Evolutionary conservation across 768 basidiomycete genomes (phyloP).

Genomic region (Dictyophora rubrovolvata): DNA sequence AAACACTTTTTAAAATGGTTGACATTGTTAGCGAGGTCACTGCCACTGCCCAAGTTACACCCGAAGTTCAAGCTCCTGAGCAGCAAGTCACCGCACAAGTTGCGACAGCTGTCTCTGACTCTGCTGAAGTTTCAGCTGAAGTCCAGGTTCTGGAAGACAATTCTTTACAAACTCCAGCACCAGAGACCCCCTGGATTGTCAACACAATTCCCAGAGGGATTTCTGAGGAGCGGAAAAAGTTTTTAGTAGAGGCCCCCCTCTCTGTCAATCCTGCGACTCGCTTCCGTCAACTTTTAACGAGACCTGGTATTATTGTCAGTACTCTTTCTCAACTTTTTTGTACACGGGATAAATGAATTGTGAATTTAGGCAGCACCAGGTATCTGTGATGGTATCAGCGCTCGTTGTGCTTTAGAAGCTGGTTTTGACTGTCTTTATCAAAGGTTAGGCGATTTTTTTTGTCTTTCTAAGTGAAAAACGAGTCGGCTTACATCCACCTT

Average conservation of each 20-base stretch:
- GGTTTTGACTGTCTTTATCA: constrained; percentile 73
- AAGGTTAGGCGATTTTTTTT: constrained; percentile 30
- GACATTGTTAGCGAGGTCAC: neutral
- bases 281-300: constrained; percentile 50
- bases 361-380: constrained; percentile 11
- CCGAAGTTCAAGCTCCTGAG: neutral
- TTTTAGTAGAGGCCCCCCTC: constrained; percentile 28
- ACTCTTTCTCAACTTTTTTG: neutral
- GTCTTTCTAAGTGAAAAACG: neutral
- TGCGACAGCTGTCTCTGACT: neutral
- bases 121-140: neutral
- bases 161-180: neutral
- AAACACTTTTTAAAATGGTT: neutral
- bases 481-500: neutral
- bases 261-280: constrained; percentile 62
- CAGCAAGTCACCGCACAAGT: neutral
- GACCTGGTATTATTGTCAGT: constrained; percentile 69
- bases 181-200: neutral
- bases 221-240: neutral
- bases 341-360: constrained; percentile 1
- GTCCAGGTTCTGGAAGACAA: neutral
- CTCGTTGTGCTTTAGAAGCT: constrained; percentile 69
- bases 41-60: neutral
- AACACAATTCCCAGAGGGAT: neutral
- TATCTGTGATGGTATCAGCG: constrained; percentile 40